Percentiles rank a stretch among this genome's conserved stretches.
Evolutionary conservation across 208 protist species (phyloP).

Genomic region (Histomonas meleagridis): DNA sequence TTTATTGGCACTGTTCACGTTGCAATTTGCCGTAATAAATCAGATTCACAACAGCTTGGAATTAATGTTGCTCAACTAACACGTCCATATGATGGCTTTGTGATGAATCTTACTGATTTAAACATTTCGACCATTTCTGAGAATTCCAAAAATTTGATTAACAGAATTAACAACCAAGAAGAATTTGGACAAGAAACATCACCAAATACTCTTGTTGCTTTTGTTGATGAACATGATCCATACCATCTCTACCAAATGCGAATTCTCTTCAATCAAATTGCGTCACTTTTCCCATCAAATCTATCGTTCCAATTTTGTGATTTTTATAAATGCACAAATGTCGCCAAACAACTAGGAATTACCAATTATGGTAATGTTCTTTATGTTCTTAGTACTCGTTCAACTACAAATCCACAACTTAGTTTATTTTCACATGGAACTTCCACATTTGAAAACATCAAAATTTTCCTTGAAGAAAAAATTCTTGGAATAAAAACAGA

Average conservation of each 20-base stretch:
- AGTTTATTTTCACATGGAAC: not conserved
- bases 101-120: not conserved
- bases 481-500: not conserved
- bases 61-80: not conserved
- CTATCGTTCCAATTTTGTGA: conserved; percentile 29
- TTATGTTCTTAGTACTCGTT: not conserved
- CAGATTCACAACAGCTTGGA: not conserved
- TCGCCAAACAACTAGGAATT: not conserved
- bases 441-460: not conserved
- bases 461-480: not conserved
- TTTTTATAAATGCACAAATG: not conserved
- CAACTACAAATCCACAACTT: not conserved
- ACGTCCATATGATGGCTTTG: not conserved
- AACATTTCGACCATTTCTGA: not conserved
- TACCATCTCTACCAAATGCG: not conserved
- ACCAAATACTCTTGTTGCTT: not conserved
- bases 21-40: not conserved
- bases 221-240: not conserved
- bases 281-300: not conserved
- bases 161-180: conserved; percentile 62
- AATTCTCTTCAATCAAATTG: not conserved
- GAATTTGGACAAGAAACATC: not conserved
- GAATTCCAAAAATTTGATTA: conserved; percentile 67
- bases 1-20: not conserved
- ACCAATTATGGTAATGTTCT: not conserved